Conservation (phyloP, 169 alveolate genomes). For the Plasmodium falciparum region DNA sequence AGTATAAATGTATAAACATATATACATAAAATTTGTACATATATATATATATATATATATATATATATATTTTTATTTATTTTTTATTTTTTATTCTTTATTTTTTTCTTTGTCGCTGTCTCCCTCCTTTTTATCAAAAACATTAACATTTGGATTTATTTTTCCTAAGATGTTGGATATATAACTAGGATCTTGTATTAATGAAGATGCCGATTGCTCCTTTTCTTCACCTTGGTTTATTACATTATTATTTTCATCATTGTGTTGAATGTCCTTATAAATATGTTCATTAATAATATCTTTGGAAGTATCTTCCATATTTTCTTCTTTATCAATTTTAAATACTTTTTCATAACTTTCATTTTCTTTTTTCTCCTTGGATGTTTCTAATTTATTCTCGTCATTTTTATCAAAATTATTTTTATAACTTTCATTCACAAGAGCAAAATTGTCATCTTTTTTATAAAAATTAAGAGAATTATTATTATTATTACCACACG, state of each 20-base stretch:
- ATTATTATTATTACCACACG: not conserved
- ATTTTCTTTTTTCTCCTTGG: constrained; percentile 59
- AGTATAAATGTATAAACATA: too few relatives aligned
- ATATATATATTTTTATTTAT: not conserved
- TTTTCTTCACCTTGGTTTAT: not conserved
- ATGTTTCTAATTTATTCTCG: constrained; percentile 3
- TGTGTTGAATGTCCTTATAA: not conserved
- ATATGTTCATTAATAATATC: constrained; percentile 11
- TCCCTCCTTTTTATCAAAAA: not conserved
- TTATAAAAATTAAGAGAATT: not conserved
- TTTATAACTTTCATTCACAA: constrained; percentile 56
- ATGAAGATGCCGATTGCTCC: not conserved
- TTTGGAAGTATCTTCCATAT: constrained; percentile 8
- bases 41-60: too few relatives aligned
- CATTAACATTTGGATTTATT: constrained; percentile 4
- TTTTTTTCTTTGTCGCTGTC: constrained; percentile 4
- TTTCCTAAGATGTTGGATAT: constrained; percentile 26
- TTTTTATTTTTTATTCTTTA: not conserved
- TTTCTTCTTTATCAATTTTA: constrained; percentile 54
- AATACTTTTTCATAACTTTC: constrained; percentile 71
- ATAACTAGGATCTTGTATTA: constrained; percentile 50
- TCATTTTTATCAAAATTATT: constrained; percentile 30
- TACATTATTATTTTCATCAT: not conserved
- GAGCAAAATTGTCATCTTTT: constrained; percentile 28
- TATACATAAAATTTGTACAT: too few relatives aligned